Evolutionary conservation across 2,329 filamentous ascomycete species (phyloP).

Genomic region (Erysiphe pisi): DNA sequence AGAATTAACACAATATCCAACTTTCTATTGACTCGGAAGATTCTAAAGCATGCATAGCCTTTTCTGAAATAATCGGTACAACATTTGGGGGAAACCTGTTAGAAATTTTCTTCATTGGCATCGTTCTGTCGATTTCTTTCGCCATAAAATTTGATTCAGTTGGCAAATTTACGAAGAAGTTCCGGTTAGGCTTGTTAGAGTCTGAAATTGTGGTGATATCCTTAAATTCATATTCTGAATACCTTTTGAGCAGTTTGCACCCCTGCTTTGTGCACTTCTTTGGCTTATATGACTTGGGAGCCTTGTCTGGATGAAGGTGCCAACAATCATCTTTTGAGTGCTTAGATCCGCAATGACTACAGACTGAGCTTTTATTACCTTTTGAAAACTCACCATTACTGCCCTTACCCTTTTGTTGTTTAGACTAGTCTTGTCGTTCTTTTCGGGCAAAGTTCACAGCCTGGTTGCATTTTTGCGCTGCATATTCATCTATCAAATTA

Average conservation of each 20-base stretch:
- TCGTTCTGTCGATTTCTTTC: too few relatives aligned
- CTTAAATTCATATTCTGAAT: not conserved
- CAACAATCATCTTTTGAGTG: not conserved
- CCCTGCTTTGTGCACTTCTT: too few relatives aligned
- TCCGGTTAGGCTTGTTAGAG: too few relatives aligned
- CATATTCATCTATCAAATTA: not conserved
- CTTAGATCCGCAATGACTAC: not conserved
- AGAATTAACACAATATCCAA: conserved; percentile 24
- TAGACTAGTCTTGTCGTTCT: not conserved
- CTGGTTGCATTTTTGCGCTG: not conserved
- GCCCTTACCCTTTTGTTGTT: not conserved
- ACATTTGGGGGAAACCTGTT: too few relatives aligned
- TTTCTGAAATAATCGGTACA: conserved; percentile 14
- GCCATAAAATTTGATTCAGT: too few relatives aligned
- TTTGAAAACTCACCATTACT: not conserved
- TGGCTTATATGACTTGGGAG: not conserved
- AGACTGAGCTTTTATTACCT: not conserved
- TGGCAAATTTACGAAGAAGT: too few relatives aligned
- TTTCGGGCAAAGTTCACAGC: conserved; percentile 21
- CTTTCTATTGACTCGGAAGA: conserved; percentile 13
- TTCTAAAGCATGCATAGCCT: not conserved
- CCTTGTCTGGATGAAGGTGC: not conserved
- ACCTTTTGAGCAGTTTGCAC: too few relatives aligned
- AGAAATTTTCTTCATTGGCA: too few relatives aligned
- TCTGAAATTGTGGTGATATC: too few relatives aligned